Evolutionary conservation across 2,329 filamentous ascomycete genomes (phyloP).

Genomic region (Chrysosporium keratinophilum): DNA sequence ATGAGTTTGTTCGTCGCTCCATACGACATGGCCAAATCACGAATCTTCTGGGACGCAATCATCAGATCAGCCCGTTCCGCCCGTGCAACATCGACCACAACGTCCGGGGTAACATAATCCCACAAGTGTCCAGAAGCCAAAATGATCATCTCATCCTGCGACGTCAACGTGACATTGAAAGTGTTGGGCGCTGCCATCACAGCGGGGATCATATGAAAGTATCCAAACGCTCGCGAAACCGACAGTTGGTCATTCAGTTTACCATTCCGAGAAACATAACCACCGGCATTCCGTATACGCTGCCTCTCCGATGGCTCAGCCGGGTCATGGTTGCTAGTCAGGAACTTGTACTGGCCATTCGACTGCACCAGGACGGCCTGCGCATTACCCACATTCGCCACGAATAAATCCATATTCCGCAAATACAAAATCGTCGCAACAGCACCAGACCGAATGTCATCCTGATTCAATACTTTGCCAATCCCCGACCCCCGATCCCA

Average conservation of each 20-base stretch:
- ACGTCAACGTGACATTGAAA: constrained; percentile 63
- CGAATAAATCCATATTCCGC: constrained; percentile 77
- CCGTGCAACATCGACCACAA: constrained; percentile 83
- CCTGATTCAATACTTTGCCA: constrained; percentile 69
- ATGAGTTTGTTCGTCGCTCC: constrained; percentile 91
- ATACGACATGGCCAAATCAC: constrained; percentile 91
- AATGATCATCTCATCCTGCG: constrained; percentile 87
- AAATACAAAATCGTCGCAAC: constrained; percentile 88
- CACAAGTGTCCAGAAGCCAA: constrained; percentile 87
- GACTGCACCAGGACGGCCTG: constrained; percentile 92
- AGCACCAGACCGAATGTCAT: constrained; percentile 80
- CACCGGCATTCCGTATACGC: constrained; percentile 85
- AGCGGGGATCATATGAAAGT: constrained; percentile 81
- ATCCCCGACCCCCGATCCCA: constrained; percentile 58
- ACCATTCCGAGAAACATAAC: constrained; percentile 89
- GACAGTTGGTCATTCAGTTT: constrained; percentile 84
- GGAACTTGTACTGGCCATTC: constrained; percentile 68
- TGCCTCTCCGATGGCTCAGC: constrained; percentile 74
- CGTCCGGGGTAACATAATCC: constrained; percentile 82
- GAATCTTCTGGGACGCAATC: constrained; percentile 85
- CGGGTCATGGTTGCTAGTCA: constrained; percentile 88
- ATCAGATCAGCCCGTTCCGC: constrained; percentile 83
- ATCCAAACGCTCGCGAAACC: constrained; percentile 90
- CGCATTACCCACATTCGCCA: constrained; percentile 90
- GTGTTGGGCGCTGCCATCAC: constrained; percentile 87